Evolutionary conservation across 2,329 filamentous ascomycete genomes (phyloP), one percentile per base, ranked within the genome.

Genomic region (Cadophora sp.): DNA sequence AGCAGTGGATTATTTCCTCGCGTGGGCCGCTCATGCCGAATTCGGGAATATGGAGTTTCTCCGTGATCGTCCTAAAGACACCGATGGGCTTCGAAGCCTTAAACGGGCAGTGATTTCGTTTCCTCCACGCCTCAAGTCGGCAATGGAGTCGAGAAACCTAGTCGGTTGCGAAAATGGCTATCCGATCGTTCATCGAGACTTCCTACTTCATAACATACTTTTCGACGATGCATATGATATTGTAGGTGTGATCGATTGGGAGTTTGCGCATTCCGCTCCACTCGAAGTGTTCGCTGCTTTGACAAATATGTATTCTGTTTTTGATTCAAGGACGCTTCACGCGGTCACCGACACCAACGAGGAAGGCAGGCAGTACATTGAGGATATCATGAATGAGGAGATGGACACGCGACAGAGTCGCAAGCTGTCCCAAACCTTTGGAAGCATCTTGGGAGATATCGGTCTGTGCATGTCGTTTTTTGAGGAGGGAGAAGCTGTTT

Each of bases 231-330:
- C 30, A 22, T 59, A 41, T 27, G 22, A 59, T 59, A 22, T 59
- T 24, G 33, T 59, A 18, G 33, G 33, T 43, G n/a, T 59, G 36
- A 59, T 59, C n/a, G 55, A 59, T 41, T 59, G 55, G 55, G 55
- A 59, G 20, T 59, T 59, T 43, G 55, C 55, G 13, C 55, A 59
- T 41, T 41, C 55, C 33, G 55, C 55, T 41, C 55, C 27, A 41
- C 36, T 41, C 33, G 55, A 59, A 43, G 55, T 59, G 53, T 56
- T 45, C 43, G 43, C 43, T 45, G 43, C 16, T 18, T 45, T 45
- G 16, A 45, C 43, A 45, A 45, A 45, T 45, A 45, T 45, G 43
- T 45, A 45, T 45, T 45, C 43, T 45, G 14, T 3, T n/a, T 45
- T 45, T 45, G 16, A 45, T 45, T 18, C 43, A 45, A 45, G n/a